Evolutionary conservation across 495 filamentous ascomycete genomes (phyloP).

Genomic region (Aspergillus incahuasiensis): DNA sequence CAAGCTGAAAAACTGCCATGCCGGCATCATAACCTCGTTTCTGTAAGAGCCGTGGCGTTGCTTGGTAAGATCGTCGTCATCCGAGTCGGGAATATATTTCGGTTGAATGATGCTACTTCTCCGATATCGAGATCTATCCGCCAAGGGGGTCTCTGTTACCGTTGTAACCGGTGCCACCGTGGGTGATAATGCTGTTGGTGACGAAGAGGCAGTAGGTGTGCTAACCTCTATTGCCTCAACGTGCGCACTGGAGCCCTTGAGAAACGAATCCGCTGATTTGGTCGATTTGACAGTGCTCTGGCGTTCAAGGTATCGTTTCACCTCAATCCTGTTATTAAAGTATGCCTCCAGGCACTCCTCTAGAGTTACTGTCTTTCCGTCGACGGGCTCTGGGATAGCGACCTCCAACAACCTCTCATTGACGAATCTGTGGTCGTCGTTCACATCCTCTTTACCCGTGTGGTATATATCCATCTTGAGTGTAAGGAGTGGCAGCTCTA

Average conservation of each 20-base stretch:
- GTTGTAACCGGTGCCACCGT: slow-evolving; percentile 31
- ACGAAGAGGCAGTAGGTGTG: slow-evolving; percentile 36
- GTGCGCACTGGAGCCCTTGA: slow-evolving; percentile 48
- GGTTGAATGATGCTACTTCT: slow-evolving; percentile 61
- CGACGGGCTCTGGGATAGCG: slow-evolving; percentile 58
- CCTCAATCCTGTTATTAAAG: slow-evolving; percentile 92
- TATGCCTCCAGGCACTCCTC: slow-evolving; percentile 90
- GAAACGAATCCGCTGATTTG: slow-evolving; percentile 46
- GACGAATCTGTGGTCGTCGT: slow-evolving; percentile 89
- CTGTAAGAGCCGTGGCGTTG: slow-evolving; percentile 49
- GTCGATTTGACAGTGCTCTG: slow-evolving; percentile 52
- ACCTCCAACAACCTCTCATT: slow-evolving; percentile 91
- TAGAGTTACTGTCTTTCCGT: slow-evolving; percentile 64
- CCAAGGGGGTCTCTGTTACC: slow-evolving; percentile 25
- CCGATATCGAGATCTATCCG: slow-evolving; percentile 28
- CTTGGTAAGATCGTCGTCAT: slow-evolving; percentile 17
- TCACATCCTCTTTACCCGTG: slow-evolving; percentile 72
- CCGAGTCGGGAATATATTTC: slow-evolving; percentile 47
- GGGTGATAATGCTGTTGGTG: slow-evolving; percentile 33
- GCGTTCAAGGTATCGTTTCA: slow-evolving; percentile 71
- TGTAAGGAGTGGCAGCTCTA: slow-evolving; percentile 83
- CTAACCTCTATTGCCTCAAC: slow-evolving; percentile 58
- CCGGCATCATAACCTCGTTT: slow-evolving; percentile 90
- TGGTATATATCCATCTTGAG: slow-evolving; percentile 95
- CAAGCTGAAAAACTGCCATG: slow-evolving; percentile 94